These are phyloP conservation scores for Talaromyces funiculosus DNA, from an alignment of 2,329 filamentous ascomycete species.

Conservation along the genomic window DNA sequence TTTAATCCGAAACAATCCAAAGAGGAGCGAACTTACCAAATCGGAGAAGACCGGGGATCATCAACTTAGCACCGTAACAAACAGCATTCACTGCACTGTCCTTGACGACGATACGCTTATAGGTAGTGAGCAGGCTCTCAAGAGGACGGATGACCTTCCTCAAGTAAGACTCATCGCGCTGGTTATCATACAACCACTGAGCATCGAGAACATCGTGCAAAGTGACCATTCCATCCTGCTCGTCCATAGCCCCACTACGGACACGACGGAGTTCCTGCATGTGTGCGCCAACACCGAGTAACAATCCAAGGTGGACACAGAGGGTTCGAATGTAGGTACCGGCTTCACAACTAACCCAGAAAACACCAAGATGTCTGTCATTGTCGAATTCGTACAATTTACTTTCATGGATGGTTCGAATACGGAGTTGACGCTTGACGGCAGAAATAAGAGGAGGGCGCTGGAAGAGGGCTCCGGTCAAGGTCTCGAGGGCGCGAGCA, in stretches of 20 bases:
- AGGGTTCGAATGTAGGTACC: conserved; percentile 98
- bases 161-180: conserved; percentile 86
- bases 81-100: conserved; percentile 94
- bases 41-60: conserved; percentile 91
- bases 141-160: conserved; percentile 86
- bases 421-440: conserved; percentile 97
- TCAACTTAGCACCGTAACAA: conserved; percentile 97
- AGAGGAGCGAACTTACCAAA: conserved; percentile 58
- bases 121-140: conserved; percentile 83
- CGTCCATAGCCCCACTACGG: conserved; percentile 89
- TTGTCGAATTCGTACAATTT: conserved; percentile 98
- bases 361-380: conserved; percentile 91
- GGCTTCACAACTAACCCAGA: conserved; percentile 98
- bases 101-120: conserved; percentile 98
- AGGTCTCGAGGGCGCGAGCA: conserved; percentile 84
- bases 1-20: neutral
- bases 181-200: conserved; percentile 94
- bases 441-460: conserved; percentile 95
- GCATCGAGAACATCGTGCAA: conserved; percentile 94
- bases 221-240: conserved; percentile 82
- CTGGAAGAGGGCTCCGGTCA: conserved; percentile 96
- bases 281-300: conserved; percentile 81
- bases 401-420: conserved; percentile 96
- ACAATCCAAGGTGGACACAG: conserved; percentile 81
- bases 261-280: conserved; percentile 98